Base-by-base conservation (phyloP, 495 filamentous ascomycete genomes). In the Penicillium tannophilum region DNA sequence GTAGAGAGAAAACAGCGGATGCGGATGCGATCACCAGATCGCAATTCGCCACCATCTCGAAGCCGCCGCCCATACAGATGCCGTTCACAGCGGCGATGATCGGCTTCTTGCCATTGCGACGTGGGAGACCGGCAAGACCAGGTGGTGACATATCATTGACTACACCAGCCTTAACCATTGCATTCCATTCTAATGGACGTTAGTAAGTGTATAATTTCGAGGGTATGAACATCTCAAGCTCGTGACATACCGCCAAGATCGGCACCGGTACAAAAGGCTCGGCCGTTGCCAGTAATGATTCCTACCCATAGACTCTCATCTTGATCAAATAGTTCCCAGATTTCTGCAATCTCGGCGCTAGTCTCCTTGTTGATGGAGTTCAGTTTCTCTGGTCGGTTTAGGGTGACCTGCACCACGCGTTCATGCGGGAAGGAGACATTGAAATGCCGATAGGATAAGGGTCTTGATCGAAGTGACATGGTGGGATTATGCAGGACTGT, bases 11-110 rank as follows among this genome's bases (percentile, higher is more conserved):
- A 45, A 69, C 69, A 0, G 87, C 86, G 4, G 61, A 56, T 10
- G 68, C 58, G 4, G 79, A 73, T 17, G 88, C 88, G 26, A 92
- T 54, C 1, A 90, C 82, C 6, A 92, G 64, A 72, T 93, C 90
- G 65, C 82, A 83, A 58, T 91, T 92, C 4, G 86, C 75, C 2
- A 84, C 73, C 74, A 90, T 87, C 72, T 93, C 90, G 56, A 85
- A 83, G 2, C 90, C 90, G 46, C 90, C 90, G 14, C 90, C 90
- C 55, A 88, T 76, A 60, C 83, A 85, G n/a, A 86, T 67, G n/a
- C 90, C 90, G 65, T 90, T 87, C 30, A 92, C 86, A 6, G 90
- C 90, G 10, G 83, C 84, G 54, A 93, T 86, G 35, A 93, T 77
- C 16, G 90, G 90, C 55, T 78, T 77, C 54, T 62, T 71, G 42